Percentiles rank a stretch among this genome's conserved stretches.
Conservation (phyloP, 2,329 filamentous ascomycete species). For the Penicillium sp. region DNA sequence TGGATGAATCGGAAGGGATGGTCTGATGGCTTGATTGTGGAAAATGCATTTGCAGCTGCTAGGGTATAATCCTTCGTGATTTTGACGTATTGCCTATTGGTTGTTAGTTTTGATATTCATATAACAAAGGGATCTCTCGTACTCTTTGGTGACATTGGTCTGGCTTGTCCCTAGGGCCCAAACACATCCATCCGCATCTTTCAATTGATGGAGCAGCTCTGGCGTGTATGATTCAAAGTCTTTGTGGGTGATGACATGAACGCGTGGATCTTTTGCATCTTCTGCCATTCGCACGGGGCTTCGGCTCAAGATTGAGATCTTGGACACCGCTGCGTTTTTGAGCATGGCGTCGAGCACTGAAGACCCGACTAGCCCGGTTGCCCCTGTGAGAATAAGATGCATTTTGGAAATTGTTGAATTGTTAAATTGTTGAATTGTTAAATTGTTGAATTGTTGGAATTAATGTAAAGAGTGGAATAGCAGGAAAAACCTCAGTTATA, state of each 20-base stretch:
- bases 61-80: constrained; percentile 68
- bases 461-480: background rate
- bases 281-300: constrained; percentile 64
- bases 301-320: constrained; percentile 65
- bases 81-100: constrained; percentile 57
- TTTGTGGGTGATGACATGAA: constrained; percentile 65
- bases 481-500: background rate
- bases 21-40: constrained; percentile 47
- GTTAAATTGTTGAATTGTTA: no score
- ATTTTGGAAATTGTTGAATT: constrained; percentile 12
- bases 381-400: constrained; percentile 63
- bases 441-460: no score
- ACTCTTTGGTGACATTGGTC: constrained; percentile 59
- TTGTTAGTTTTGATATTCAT: background rate
- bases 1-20: constrained; percentile 64
- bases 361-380: constrained; percentile 64
- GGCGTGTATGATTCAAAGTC: constrained; percentile 64
- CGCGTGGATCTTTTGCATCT: constrained; percentile 39
- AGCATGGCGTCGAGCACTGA: constrained; percentile 63
- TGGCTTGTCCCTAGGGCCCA: constrained; percentile 71
- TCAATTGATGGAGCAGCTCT: constrained; percentile 57
- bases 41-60: constrained; percentile 61
- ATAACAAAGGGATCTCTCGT: constrained; percentile 17
- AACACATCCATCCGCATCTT: constrained; percentile 65
- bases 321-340: constrained; percentile 14